These are phyloP conservation scores for Adiantum capillusveneris DNA, from an alignment of 75 land plant species.

Conservation along the genomic window DNA sequence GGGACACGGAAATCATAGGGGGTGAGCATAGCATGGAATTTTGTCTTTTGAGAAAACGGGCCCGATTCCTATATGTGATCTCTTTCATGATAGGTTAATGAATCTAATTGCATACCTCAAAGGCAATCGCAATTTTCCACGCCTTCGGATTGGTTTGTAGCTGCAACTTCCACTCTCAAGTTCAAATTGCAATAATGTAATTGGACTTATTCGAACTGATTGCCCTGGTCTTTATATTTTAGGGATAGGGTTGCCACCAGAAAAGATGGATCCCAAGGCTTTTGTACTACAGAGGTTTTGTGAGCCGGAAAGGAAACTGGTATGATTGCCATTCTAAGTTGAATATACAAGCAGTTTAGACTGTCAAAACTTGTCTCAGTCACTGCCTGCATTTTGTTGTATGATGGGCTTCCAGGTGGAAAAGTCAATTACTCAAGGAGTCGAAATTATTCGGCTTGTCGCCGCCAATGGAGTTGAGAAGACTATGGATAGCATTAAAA, in stretches of 20 bases:
- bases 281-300: conserved; percentile 74
- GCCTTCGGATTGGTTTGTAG: conserved; percentile 80
- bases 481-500: neutral
- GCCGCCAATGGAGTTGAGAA: conserved; percentile 14
- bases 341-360: too few species aligned
- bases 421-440: conserved; percentile 17
- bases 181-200: too few species aligned
- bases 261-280: conserved; percentile 37
- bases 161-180: conserved; percentile 11
- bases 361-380: neutral
- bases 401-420: conserved; percentile 19
- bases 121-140: conserved; percentile 66
- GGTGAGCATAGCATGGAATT: too few species aligned
- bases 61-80: neutral
- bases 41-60: neutral
- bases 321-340: conserved; percentile 7
- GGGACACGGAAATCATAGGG: too few species aligned
- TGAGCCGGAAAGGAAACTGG: conserved; percentile 58
- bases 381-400: neutral
- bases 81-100: conserved; percentile 52
- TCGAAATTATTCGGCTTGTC: conserved; percentile 20
- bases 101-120: conserved; percentile 72
- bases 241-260: conserved; percentile 31
- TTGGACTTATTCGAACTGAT: too few species aligned
- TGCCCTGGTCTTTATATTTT: neutral